Percentiles rank a stretch among this genome's conserved stretches.
Evolutionary conservation across 2,329 filamentous ascomycete genomes (phyloP).

Genomic region (Pyricularia sp.): DNA sequence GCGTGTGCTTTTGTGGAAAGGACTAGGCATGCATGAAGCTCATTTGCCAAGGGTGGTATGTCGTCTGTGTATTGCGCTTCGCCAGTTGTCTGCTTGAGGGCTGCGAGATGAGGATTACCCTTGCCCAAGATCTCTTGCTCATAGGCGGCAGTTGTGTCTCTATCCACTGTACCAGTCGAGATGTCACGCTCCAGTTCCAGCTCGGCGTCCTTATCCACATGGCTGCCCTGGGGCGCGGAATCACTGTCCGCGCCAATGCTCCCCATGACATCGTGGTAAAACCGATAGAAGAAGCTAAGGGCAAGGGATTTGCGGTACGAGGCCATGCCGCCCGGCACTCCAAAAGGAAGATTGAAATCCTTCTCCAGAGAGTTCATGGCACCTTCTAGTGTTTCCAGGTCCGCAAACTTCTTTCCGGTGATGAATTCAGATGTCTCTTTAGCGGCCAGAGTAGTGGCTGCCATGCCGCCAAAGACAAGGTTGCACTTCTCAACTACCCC

Average conservation of each 20-base stretch:
- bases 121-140: conserved; percentile 77
- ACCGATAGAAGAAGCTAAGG: conserved; percentile 91
- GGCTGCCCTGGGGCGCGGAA: conserved; percentile 11
- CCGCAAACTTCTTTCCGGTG: conserved; percentile 67
- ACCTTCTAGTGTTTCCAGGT: conserved; percentile 77
- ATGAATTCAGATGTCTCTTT: conserved; percentile 69
- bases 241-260: conserved; percentile 35
- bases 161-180: conserved; percentile 71
- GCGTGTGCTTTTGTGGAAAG: conserved; percentile 84
- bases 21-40: conserved; percentile 80
- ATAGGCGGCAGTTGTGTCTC: conserved; percentile 66
- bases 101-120: conserved; percentile 78
- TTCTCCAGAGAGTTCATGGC: conserved; percentile 81
- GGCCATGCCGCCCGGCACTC: conserved; percentile 95
- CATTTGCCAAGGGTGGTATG: conserved; percentile 77
- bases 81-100: conserved; percentile 86
- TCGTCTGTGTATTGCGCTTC: conserved; percentile 97
- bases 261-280: conserved; percentile 80
- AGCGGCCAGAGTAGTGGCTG: conserved; percentile 79
- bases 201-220: conserved; percentile 63
- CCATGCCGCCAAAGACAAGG: conserved; percentile 92
- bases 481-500: conserved; percentile 66
- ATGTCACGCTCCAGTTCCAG: conserved; percentile 79
- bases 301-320: conserved; percentile 89
- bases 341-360: conserved; percentile 82